Conservation (phyloP, 2,329 filamentous ascomycete species). For the Volutella citrinella region DNA sequence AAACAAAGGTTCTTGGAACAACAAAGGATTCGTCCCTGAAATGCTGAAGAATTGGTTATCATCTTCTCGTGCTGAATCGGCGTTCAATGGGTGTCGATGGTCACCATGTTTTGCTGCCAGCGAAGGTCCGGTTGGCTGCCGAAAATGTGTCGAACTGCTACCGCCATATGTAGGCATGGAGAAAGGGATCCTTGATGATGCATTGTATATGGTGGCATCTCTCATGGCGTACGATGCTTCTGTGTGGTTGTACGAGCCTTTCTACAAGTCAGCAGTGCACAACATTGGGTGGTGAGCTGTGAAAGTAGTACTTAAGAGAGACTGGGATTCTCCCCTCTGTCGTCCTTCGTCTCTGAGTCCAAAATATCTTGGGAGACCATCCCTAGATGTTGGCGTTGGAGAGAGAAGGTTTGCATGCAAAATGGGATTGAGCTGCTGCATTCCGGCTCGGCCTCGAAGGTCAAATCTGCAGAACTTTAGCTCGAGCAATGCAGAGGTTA, state of each 20-base stretch:
- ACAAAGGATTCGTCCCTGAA: conserved; percentile 31
- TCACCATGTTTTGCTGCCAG: conserved; percentile 6
- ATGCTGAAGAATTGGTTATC: conserved; percentile 26
- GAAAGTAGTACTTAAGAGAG: conserved; percentile 10
- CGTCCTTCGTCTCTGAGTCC: conserved; percentile 20
- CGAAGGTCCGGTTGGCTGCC: no score
- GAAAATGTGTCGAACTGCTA: no score
- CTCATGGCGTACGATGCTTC: conserved; percentile 28
- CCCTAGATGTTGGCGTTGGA: conserved; percentile 30
- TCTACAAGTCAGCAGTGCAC: conserved; percentile 8
- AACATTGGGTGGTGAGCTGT: background rate
- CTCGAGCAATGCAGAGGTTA: no score
- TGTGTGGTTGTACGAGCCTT: conserved; percentile 24
- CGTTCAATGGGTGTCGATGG: conserved; percentile 14
- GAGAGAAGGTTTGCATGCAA: conserved; percentile 38
- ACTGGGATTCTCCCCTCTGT: conserved; percentile 16
- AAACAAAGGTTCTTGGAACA: conserved; percentile 30
- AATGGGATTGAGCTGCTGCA: conserved; percentile 35
- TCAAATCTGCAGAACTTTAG: no score
- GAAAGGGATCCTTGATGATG: conserved; percentile 28
- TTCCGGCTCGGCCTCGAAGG: conserved; percentile 29
- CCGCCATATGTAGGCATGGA: no score
- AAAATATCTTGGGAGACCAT: conserved; percentile 24
- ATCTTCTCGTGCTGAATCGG: conserved; percentile 18
- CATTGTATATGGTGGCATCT: conserved; percentile 30